A percentile compares a stretch with the other conserved stretches of the same genome.
Evolutionary conservation across 768 basidiomycete species (phyloP).

Genomic region (Naematelia encephala): DNA sequence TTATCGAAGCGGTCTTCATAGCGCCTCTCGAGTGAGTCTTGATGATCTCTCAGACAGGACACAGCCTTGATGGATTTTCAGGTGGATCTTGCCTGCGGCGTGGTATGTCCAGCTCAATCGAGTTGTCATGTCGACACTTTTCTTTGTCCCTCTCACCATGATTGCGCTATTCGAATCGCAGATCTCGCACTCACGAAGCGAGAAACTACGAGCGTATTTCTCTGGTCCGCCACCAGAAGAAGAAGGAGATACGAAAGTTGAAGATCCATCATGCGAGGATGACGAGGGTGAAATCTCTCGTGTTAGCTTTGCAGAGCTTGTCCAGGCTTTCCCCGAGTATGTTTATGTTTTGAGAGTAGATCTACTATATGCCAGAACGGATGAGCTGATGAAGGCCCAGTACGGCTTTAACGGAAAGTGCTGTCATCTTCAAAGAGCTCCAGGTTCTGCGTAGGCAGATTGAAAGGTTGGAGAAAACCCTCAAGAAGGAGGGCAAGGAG

Average conservation of each 20-base stretch:
- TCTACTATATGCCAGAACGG: not conserved
- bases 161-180: slow-evolving; percentile 76
- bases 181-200: slow-evolving; percentile 28
- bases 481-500: slow-evolving; percentile 16
- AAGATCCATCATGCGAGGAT: slow-evolving; percentile 72
- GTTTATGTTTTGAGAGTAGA: slow-evolving; percentile 14
- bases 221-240: slow-evolving; percentile 39
- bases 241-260: slow-evolving; percentile 52
- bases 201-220: slow-evolving; percentile 29
- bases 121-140: slow-evolving; percentile 70
- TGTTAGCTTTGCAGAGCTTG: slow-evolving; percentile 32
- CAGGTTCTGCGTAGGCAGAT: slow-evolving; percentile 33
- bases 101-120: slow-evolving; percentile 76
- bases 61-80: slow-evolving; percentile 16
- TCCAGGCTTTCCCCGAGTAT: slow-evolving; percentile 47
- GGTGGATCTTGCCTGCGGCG: slow-evolving; percentile 54
- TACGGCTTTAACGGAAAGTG: slow-evolving; percentile 44
- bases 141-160: slow-evolving; percentile 69
- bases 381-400: slow-evolving; percentile 22
- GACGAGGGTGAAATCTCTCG: slow-evolving; percentile 64
- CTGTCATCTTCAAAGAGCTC: slow-evolving; percentile 41
- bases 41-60: not conserved
- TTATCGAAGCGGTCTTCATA: slow-evolving; percentile 73
- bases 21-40: slow-evolving; percentile 79
- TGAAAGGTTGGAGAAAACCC: slow-evolving; percentile 32